phyloP scores from a whole-genome alignment of 257 asterid genomes.

The Ilex aquifolium region DNA sequence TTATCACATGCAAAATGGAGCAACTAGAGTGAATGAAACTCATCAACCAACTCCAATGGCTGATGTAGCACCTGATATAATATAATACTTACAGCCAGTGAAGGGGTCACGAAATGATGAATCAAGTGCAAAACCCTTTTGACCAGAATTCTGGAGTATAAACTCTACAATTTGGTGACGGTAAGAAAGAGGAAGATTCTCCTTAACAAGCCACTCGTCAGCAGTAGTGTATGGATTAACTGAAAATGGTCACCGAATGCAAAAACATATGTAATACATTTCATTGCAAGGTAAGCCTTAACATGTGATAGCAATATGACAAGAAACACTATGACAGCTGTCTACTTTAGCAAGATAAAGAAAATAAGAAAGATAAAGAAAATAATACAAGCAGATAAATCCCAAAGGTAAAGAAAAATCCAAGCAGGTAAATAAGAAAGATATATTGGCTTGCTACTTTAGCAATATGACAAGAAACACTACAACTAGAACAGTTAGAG shows the following conservation, averaged over 20 bases:
- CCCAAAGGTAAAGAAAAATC: too few species aligned
- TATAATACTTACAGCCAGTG: conserved; percentile 74
- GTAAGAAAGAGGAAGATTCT: conserved; percentile 80
- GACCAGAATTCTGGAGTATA: conserved; percentile 80
- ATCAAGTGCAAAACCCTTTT: conserved; percentile 67
- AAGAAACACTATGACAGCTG: too few species aligned
- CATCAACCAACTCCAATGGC: conserved; percentile 13
- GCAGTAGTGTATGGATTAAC: conserved; percentile 91
- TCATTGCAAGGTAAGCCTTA: too few species aligned
- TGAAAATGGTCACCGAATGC: conserved; percentile 31
- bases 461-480: too few species aligned
- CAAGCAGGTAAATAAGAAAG: too few species aligned
- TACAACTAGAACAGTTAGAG: too few species aligned
- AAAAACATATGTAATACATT: conserved; percentile 5
- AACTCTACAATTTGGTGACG: conserved; percentile 95
- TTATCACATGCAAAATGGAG: background rate
- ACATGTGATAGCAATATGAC: too few species aligned
- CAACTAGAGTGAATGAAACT: conserved; percentile 9
- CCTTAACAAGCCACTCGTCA: conserved; percentile 91
- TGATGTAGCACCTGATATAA: conserved; percentile 2
- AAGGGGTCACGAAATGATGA: conserved; percentile 82
- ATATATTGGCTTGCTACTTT: too few species aligned
- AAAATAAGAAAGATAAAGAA: too few species aligned
- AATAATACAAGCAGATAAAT: too few species aligned
- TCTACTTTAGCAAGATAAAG: too few species aligned